Percentiles rank a stretch among this genome's conserved stretches.
Evolutionary conservation across 2,329 filamentous ascomycete species (phyloP).

Genomic region (Blumeria hordei): DNA sequence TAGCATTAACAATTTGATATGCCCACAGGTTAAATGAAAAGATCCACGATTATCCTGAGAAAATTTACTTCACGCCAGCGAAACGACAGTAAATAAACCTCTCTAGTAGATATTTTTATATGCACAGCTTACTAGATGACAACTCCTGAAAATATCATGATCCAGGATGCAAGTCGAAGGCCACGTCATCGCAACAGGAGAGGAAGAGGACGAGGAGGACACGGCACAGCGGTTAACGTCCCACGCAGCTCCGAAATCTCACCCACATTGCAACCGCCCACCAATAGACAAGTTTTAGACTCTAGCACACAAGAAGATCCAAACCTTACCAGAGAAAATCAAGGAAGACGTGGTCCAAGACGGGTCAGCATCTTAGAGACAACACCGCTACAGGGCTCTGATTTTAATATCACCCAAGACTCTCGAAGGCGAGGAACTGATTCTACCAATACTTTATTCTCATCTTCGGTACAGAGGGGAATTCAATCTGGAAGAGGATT

Average conservation of each 20-base stretch:
- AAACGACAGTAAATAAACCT: too few species aligned
- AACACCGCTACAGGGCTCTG: too few species aligned
- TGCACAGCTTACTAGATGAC: background rate
- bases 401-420: too few species aligned
- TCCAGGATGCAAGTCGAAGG: background rate
- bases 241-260: background rate
- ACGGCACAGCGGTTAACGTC: background rate
- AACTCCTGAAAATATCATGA: background rate
- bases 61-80: too few species aligned
- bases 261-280: background rate
- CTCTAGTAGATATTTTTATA: too few species aligned
- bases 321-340: background rate
- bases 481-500: too few species aligned
- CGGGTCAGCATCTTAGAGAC: background rate
- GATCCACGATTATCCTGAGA: too few species aligned
- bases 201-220: background rate
- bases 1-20: too few species aligned
- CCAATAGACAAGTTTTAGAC: background rate
- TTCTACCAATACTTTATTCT: too few species aligned
- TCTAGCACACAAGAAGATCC: background rate
- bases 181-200: background rate
- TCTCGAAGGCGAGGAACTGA: too few species aligned
- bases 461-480: too few species aligned
- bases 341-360: background rate
- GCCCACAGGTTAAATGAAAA: too few species aligned